Evolutionary conservation across 2,329 filamentous ascomycete species (phyloP), one percentile per base, ranked within the genome.

Genomic region (Alternaria sp.): DNA sequence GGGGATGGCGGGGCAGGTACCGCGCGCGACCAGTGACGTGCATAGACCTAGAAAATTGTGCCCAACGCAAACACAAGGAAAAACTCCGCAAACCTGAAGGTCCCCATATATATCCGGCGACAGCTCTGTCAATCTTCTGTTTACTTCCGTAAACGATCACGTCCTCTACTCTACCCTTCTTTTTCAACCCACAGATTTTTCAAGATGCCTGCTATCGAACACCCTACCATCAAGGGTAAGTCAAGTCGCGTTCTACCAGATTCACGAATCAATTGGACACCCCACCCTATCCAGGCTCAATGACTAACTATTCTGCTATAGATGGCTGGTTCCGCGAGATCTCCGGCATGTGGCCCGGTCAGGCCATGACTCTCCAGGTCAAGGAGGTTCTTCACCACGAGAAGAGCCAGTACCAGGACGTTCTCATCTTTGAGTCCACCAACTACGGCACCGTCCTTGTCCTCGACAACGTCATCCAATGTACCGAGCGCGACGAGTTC

Each of bases 321-420:
- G 95, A 98, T 97, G 95, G 94, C 85, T 99, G 95, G 95, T 99
- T 99, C 91, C 92, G 93, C 82, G 95, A 99, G 85, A 94, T 97
- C 84, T 97, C 92, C 74, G 86, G 95, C 79, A 98, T 99, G 94
- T 99, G 95, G 95, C 94, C 95, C 66, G 93, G 95, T 81, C 95
- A 98, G 86, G 95, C 95, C 80, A 98, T 98, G 94, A 97, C 92
- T 73, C 90, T 80, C 65, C 76, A 79, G 69, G 95, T 99, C 83
- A 94, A 99, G 82, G 92, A 97, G 86, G 90, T 99, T 78, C 87
- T 99, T 66, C 94, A 97, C 87, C 94, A 98, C 86, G 95, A 99
- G 86, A 98, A 97, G 89, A 95, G 92, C 86, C 86, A 97, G 86
- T 99, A 97, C 86, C 95, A 99, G 84, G 95, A 99, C 79, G 94